Evolutionary conservation across 768 basidiomycete species (phyloP).

Genomic region (Rickenella mellea): DNA sequence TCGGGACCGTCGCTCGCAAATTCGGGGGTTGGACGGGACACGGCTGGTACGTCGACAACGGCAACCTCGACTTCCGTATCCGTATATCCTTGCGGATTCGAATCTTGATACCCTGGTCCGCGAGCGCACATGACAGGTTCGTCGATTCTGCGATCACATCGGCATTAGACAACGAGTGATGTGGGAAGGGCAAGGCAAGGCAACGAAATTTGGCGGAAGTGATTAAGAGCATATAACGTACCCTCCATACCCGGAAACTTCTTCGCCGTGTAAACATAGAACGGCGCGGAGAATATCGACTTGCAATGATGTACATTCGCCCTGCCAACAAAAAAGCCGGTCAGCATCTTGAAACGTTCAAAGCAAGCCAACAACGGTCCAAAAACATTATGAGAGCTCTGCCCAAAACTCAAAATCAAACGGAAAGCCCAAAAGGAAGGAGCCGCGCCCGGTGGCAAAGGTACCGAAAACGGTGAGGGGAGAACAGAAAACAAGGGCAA

Average conservation of each 20-base stretch:
- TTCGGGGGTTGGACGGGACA: background rate
- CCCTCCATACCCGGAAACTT: slow-evolving; percentile 97
- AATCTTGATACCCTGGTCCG: slow-evolving; percentile 95
- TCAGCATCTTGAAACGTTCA: too few relatives aligned
- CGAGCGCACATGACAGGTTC: slow-evolving; percentile 77
- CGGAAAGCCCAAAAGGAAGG: too few relatives aligned
- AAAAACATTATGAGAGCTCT: too few relatives aligned
- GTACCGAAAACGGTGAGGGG: slow-evolving; percentile 8
- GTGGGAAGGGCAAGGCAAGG: background rate
- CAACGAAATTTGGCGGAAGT: background rate
- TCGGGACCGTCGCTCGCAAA: slow-evolving; percentile 6
- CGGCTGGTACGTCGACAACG: slow-evolving; percentile 11
- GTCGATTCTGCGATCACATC: slow-evolving; percentile 58
- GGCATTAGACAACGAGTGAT: background rate
- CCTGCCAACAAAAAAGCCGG: slow-evolving; percentile 25
- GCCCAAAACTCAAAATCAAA: too few relatives aligned
- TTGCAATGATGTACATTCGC: slow-evolving; percentile 86
- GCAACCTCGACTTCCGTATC: slow-evolving; percentile 45
- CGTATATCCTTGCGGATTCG: slow-evolving; percentile 89
- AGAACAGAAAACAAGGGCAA: slow-evolving; percentile 7
- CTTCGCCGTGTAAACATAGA: slow-evolving; percentile 94
- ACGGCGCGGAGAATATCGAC: slow-evolving; percentile 78
- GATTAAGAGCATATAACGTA: slow-evolving; percentile 24
- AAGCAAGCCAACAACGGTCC: too few relatives aligned
- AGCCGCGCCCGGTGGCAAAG: too few relatives aligned